Percentiles rank a stretch among this genome's conserved stretches.
phyloP scores from a whole-genome alignment of 1,284 basidiomycete genomes.

The Neolentinus lepideus region DNA sequence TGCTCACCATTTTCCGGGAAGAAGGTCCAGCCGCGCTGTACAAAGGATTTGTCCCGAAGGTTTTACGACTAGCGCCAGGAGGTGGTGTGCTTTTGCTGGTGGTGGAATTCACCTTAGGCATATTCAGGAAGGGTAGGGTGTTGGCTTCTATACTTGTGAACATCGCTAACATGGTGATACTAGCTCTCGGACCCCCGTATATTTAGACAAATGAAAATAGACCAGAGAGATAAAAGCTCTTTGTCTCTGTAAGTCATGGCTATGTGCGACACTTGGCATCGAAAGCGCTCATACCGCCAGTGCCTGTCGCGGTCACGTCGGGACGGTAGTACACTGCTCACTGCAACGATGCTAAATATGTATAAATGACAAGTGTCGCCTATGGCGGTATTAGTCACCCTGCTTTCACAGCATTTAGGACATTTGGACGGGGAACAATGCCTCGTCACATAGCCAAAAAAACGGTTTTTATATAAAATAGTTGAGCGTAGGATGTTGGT shows the following conservation, averaged over 20 bases:
- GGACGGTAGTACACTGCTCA: too few relatives aligned
- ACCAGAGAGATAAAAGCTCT: neutral
- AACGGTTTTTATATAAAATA: neutral
- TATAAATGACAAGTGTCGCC: too few relatives aligned
- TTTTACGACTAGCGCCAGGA: slow-evolving; percentile 85
- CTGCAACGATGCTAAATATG: too few relatives aligned
- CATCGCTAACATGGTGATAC: slow-evolving; percentile 3
- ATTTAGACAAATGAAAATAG: slow-evolving; percentile 14
- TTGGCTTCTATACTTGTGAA: slow-evolving; percentile 7
- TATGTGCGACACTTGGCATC: too few relatives aligned
- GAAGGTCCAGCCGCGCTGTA: slow-evolving; percentile 89
- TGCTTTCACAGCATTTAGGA: too few relatives aligned
- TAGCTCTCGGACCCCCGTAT: slow-evolving; percentile 27
- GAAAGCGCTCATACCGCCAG: too few relatives aligned
- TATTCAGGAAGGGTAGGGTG: slow-evolving; percentile 64
- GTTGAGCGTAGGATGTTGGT: neutral
- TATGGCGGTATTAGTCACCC: too few relatives aligned
- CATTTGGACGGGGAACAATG: too few relatives aligned
- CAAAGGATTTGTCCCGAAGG: slow-evolving; percentile 89
- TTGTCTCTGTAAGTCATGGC: too few relatives aligned
- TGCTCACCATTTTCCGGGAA: slow-evolving; percentile 79
- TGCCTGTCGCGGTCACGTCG: too few relatives aligned
- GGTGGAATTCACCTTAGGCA: slow-evolving; percentile 74
- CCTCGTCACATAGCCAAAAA: neutral
- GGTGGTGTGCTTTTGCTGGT: slow-evolving; percentile 92